Conservation (phyloP, 1,139 yeast species). For the Trichomonascaceae sp. region DNA sequence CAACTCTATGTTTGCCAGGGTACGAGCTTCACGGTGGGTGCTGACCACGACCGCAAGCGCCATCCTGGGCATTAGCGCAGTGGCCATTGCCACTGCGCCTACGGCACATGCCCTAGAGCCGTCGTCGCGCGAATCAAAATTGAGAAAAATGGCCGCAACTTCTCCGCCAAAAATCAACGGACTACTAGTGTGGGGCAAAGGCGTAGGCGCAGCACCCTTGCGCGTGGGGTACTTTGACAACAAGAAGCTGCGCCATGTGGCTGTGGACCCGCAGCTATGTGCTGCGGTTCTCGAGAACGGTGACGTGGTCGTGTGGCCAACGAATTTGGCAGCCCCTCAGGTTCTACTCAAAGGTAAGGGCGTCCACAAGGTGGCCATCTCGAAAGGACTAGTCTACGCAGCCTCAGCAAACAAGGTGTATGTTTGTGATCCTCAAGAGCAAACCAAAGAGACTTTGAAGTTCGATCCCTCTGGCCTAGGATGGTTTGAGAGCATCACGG, state of each 20-base stretch:
- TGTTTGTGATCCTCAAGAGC: conserved; percentile 1
- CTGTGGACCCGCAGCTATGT: conserved; percentile 38
- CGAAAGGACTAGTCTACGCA: conserved; percentile 23
- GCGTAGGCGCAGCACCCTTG: conserved; percentile 38
- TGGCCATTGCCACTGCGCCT: not conserved
- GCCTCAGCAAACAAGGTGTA: not conserved
- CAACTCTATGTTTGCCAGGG: too few species aligned
- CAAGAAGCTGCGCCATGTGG: conserved; percentile 44
- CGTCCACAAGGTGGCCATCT: conserved; percentile 33
- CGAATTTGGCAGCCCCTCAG: conserved; percentile 1
- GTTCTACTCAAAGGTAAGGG: conserved; percentile 36
- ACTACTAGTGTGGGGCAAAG: conserved; percentile 8
- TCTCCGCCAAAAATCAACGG: conserved; percentile 15
- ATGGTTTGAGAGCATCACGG: conserved; percentile 36
- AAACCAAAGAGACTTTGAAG: conserved; percentile 2
- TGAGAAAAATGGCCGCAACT: conserved; percentile 28
- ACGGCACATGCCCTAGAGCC: not conserved
- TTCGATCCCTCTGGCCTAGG: conserved; percentile 17
- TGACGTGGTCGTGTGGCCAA: conserved; percentile 59
- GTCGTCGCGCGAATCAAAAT: conserved; percentile 13
- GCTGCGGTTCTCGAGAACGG: conserved; percentile 60
- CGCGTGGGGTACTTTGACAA: conserved; percentile 55
- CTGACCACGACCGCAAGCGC: too few species aligned
- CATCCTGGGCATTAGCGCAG: not conserved
- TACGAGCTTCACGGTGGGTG: too few species aligned